phyloP scores from a whole-genome alignment of 805 yeast species.

The Starmerella floris region DNA sequence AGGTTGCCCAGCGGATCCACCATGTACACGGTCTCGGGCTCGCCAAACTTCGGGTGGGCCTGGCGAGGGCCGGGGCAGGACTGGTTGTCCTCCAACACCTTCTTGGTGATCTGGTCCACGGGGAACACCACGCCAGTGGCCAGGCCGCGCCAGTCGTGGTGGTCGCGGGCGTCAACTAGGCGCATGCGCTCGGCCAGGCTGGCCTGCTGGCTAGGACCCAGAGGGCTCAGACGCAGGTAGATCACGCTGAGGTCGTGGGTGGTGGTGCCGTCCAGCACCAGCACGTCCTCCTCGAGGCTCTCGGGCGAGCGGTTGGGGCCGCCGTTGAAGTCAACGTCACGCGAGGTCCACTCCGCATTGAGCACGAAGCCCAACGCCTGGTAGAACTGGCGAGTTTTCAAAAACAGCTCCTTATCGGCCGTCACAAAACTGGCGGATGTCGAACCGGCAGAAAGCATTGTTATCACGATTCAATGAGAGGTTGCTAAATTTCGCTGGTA shows the following conservation, averaged over 20 bases:
- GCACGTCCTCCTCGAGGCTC: constrained; percentile 24
- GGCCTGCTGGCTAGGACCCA: constrained; percentile 22
- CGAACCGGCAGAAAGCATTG: constrained; percentile 39
- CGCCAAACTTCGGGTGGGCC: constrained; percentile 50
- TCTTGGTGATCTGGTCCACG: constrained; percentile 30
- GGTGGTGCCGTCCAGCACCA: constrained; percentile 20
- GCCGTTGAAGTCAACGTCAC: constrained; percentile 16
- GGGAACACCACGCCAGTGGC: constrained; percentile 37
- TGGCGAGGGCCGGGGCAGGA: constrained; percentile 24
- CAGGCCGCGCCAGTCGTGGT: constrained; percentile 39
- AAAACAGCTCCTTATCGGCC: constrained; percentile 33
- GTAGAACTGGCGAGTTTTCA: constrained; percentile 45
- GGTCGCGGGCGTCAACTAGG: constrained; percentile 16
- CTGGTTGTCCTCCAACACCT: constrained; percentile 23
- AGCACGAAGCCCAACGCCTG: constrained; percentile 32
- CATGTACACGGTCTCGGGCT: constrained; percentile 62
- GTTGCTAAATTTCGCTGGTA: no score
- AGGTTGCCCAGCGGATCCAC: constrained; percentile 76
- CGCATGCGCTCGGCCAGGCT: constrained; percentile 17
- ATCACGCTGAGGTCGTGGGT: constrained; percentile 23
- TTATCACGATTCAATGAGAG: neutral
- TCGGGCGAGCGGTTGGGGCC: constrained; percentile 19
- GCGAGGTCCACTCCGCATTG: constrained; percentile 28
- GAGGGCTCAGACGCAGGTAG: constrained; percentile 22
- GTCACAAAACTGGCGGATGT: constrained; percentile 47